phyloP scores from a whole-genome alignment of 306 rosid genomes.

The Pachyrhizus erosus region DNA sequence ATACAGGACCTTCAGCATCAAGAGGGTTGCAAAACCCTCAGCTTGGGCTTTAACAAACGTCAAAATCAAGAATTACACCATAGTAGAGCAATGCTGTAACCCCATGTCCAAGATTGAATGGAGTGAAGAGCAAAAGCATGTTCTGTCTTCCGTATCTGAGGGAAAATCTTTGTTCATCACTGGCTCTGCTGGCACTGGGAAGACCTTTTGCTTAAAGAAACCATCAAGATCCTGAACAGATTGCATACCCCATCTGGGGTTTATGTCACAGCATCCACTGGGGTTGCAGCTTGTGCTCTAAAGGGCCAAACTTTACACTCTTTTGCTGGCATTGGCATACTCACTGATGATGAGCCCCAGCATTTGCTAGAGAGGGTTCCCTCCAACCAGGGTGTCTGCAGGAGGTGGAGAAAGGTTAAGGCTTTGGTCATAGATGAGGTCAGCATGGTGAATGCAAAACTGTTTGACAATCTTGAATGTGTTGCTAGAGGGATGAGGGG shows the following conservation, averaged over 20 bases:
- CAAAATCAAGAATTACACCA: not conserved
- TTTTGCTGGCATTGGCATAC: conserved; percentile 46
- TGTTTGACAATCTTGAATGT: conserved; percentile 50
- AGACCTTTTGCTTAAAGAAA: conserved; percentile 49
- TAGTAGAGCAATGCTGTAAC: not conserved
- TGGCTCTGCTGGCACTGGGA: conserved; percentile 62
- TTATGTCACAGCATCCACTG: conserved; percentile 50
- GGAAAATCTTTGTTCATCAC: conserved; percentile 56
- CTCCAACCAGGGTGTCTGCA: conserved; percentile 17
- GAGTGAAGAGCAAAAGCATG: conserved; percentile 50
- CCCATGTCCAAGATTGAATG: conserved; percentile 34
- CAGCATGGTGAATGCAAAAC: conserved; percentile 54
- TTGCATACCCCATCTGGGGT: conserved; percentile 42
- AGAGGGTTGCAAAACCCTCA: not conserved
- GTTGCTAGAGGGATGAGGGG: conserved; percentile 46
- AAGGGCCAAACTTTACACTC: conserved; percentile 56
- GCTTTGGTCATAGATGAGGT: conserved; percentile 61
- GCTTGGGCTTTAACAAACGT: not conserved
- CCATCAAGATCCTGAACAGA: conserved; percentile 32
- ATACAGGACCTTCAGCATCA: conserved; percentile 46
- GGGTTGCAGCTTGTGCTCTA: conserved; percentile 56
- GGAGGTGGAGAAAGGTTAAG: conserved; percentile 50
- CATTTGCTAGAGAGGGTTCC: conserved; percentile 27
- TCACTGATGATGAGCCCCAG: not conserved
- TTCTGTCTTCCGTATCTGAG: conserved; percentile 36